Evolutionary conservation across 306 rosid species (phyloP), one percentile per base, ranked within the genome.

Genomic region (Trifolium pratense): DNA sequence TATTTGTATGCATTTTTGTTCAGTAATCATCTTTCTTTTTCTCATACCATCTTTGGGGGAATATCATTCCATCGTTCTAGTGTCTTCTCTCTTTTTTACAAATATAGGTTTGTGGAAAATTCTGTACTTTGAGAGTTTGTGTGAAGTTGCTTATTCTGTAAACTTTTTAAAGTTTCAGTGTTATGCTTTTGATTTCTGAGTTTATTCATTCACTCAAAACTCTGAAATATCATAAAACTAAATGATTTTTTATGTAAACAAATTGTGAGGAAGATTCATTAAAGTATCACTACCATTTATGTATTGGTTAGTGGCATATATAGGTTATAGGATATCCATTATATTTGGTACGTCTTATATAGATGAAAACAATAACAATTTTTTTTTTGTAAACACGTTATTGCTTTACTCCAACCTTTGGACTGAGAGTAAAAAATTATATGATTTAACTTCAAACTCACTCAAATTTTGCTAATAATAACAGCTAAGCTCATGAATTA

Each of bases 1-100:
- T 49, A 34, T 65, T 31, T 36, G 49, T 21, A 15, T 62, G 71
- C 39, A 68, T 12, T 64, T 37, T 66, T 75, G 29, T 37, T 39
- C 58, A 42, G 21, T 26, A 13, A 52, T 55, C 43, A 5, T 21
- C 63, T 77, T 68, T 45, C 68, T 15, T 31, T 51, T 29, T 29
- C 32, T 29, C 32, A 29, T 29, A 29, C 32, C 32, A 29, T 29
- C 32, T 29, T 29, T 29, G 32, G 32, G 32, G 32, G 5, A 29
- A 29, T 29, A 29, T 4, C 32, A 29, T 29, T 29, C 32, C 32
- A 29, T 29, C 32, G 6, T 29, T 29, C 32, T 29, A 4, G 32
- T 29, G 32, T 29, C 32, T 29, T 29, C 32, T 29, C 32, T 29
- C 32, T 6, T 29, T 29, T 29, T 29, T 29, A 29, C 32, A 29